Evolutionary conservation across 768 basidiomycete genomes (phyloP).

Genomic region (Mrakia hoshinonis): DNA sequence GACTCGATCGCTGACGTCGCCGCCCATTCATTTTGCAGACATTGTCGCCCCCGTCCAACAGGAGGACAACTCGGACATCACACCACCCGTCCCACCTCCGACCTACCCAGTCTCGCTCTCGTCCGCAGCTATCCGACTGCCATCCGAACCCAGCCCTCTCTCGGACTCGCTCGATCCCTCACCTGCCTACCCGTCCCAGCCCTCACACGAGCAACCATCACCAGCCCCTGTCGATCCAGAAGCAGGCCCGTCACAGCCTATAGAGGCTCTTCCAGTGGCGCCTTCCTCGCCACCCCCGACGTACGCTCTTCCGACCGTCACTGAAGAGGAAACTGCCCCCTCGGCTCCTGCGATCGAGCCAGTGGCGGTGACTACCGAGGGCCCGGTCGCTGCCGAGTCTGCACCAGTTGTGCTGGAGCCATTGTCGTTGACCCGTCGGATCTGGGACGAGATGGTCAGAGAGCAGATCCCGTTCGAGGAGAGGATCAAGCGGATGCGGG

Average conservation of each 20-base stretch:
- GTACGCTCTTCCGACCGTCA: background rate
- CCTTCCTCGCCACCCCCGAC: background rate
- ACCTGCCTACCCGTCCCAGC: background rate
- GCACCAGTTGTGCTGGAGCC: background rate
- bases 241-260: background rate
- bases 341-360: background rate
- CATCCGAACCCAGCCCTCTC: background rate
- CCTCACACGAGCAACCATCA: background rate
- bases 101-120: background rate
- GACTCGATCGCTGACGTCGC: background rate
- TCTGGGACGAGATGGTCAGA: slow-evolving; percentile 9
- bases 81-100: slow-evolving; percentile 3
- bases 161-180: background rate
- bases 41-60: background rate
- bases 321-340: background rate
- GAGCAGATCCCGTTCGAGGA: background rate
- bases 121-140: background rate
- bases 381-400: background rate
- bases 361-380: background rate
- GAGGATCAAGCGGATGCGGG: slow-evolving; percentile 3
- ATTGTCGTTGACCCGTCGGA: background rate
- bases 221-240: background rate
- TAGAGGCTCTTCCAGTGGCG: background rate
- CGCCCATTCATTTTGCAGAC: background rate
- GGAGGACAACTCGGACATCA: slow-evolving; percentile 2